Evolutionary conservation across 2,329 filamentous ascomycete genomes (phyloP), one percentile per base, ranked within the genome.

Genomic region (Alternaria sp.): DNA sequence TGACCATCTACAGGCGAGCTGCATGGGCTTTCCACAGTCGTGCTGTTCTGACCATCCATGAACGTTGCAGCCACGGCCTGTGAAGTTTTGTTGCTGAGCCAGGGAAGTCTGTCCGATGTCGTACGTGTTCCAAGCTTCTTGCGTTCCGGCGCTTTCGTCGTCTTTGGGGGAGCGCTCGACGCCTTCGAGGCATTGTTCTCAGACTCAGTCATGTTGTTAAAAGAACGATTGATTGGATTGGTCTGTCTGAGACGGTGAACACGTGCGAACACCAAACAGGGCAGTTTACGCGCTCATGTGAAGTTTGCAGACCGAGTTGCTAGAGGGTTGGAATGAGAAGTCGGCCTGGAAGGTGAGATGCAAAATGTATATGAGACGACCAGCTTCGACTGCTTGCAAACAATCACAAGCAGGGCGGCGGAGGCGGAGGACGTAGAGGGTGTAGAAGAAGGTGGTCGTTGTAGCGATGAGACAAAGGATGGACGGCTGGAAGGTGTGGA

Each of bases 61-160:
- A 61, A 64, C 6, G 54, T 40, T 19, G 28, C 40, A n/a, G 25
- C 17, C 21, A 58, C 52, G 15, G 44, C 26, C 28, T 61, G 64
- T 6, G 71, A 57, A n/a, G 43, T 47, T 12, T 69, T 75, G 15
- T 66, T 67, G 47, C 76, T 74, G 8, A 79, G 68, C 77, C 77
- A 79, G 15, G 76, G 77, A 19, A 78, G 70, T 50, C 56, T 72
- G 21, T 67, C 76, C 1, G 56, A 28, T 6, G 64, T 68, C 19
- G 55, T 64, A 6, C 64, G 63, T 12, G 64, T 61, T 15, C 62
- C 25, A 47, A 68, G 44, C 54, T 64, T 74, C 17, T 45, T 68
- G 47, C 15, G 50, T 9, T 59, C 52, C 51, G 51, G 23, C 5
- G 54, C 15, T 2, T 21, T 8, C 17, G 21, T 43, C 30, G 25